Conservation (phyloP, 768 basidiomycete species). For the Butyriboletus loyo region DNA sequence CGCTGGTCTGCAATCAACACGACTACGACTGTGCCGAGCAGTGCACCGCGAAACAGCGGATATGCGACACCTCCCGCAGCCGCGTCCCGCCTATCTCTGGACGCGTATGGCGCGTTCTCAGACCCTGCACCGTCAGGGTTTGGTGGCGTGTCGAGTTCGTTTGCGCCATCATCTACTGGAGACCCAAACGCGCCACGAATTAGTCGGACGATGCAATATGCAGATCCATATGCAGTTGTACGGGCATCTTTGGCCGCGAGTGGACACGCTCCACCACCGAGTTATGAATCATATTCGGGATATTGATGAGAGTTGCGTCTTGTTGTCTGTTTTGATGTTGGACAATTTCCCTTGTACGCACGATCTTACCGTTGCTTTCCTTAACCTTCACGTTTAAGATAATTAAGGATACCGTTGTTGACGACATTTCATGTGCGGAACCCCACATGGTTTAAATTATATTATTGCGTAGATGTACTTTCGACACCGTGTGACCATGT, state of each 20-base stretch:
- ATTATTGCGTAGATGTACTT: constrained; percentile 10
- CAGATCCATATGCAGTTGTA: constrained; percentile 84
- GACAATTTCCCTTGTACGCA: constrained; percentile 10
- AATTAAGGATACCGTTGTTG: constrained; percentile 9
- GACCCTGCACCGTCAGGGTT: constrained; percentile 83
- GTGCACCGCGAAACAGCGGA: constrained; percentile 19
- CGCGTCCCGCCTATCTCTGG: constrained; percentile 65
- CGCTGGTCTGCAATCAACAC: constrained; percentile 40
- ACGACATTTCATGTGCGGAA: constrained; percentile 2
- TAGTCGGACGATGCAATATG: constrained; percentile 92
- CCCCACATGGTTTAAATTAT: constrained; percentile 4
- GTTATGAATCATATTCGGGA: constrained; percentile 53
- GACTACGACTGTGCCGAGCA: constrained; percentile 25
- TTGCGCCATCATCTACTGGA: constrained; percentile 31
- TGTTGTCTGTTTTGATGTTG: not conserved
- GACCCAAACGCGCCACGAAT: constrained; percentile 45
- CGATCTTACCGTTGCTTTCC: constrained; percentile 8
- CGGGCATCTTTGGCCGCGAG: constrained; percentile 50
- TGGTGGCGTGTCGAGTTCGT: constrained; percentile 38
- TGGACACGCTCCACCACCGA: constrained; percentile 40
- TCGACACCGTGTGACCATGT: constrained; percentile 3
- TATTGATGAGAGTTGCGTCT: constrained; percentile 37
- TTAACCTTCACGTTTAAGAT: constrained; percentile 7
- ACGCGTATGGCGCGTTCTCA: constrained; percentile 87
- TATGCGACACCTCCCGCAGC: constrained; percentile 33